Conservation (phyloP, 108 stramenopile genomes). For the Craspedostauros australis region DNA sequence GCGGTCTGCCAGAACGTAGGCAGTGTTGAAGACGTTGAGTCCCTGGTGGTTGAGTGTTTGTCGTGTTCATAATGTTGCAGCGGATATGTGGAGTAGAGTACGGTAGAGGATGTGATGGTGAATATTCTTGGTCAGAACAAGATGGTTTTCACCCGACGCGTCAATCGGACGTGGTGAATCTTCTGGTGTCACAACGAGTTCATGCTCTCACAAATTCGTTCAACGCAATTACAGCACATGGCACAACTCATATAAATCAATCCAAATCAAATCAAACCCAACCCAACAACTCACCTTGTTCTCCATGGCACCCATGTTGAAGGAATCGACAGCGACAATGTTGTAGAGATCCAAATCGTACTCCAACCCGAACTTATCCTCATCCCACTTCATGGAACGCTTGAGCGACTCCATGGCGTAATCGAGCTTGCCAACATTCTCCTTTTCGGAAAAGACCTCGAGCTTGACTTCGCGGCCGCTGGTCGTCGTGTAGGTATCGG, state of each 20-base stretch:
- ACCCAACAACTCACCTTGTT: too few relatives aligned
- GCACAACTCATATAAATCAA: neutral
- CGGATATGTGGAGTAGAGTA: neutral
- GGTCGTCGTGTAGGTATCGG: slow-evolving; percentile 61
- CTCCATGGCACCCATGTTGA: slow-evolving; percentile 97
- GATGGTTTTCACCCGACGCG: too few relatives aligned
- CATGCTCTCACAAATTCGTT: too few relatives aligned
- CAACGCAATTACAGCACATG: too few relatives aligned
- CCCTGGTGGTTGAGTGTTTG: too few relatives aligned
- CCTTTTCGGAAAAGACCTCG: slow-evolving; percentile 75
- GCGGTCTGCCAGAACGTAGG: slow-evolving; percentile 90
- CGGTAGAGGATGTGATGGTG: too few relatives aligned
- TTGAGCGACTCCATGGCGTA: slow-evolving; percentile 89
- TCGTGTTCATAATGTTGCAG: neutral
- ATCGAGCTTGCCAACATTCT: slow-evolving; percentile 79
- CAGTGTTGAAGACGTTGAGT: slow-evolving; percentile 94
- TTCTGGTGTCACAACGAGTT: too few relatives aligned
- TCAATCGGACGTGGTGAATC: too few relatives aligned
- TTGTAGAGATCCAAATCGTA: slow-evolving; percentile 95
- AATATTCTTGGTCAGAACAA: too few relatives aligned
- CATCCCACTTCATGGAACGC: slow-evolving; percentile 94
- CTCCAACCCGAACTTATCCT: slow-evolving; percentile 89
- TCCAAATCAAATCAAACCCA: slow-evolving; percentile 40
- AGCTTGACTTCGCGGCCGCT: slow-evolving; percentile 77
- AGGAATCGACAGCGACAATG: slow-evolving; percentile 88